Evolutionary conservation across 768 basidiomycete genomes (phyloP), one percentile per base, ranked within the genome.

Genomic region (Leccinellum albellum): DNA sequence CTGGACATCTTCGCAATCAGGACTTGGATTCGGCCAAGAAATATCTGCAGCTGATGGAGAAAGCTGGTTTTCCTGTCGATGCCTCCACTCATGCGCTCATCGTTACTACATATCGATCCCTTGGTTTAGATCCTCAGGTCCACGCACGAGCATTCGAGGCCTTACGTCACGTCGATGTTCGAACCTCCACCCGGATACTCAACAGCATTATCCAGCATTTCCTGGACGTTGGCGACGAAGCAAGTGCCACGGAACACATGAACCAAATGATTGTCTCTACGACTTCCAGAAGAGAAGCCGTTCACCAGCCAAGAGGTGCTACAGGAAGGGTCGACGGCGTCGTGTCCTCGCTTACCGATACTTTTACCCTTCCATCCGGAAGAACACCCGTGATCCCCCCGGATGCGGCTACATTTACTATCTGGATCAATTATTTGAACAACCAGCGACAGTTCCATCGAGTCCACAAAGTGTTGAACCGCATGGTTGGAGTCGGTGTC

Each of bases 161-260:
- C 26, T 65, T 91, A 42, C 71, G 64, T 35, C 64, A 71, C 23
- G 67, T 85, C 57, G 73, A 75, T 58, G 63, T 61, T 14, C 69
- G 60, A 3, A 70, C 73, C 1, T 78, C 81, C 40, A 81, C 83
- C n/a, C 68, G 71, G 28, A 77, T 84, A n/a, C 66, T 91, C 67
- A 92, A 92, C 76, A 79, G 78, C 57, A 73, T 91, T n/a, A 76
- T 90, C 45, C 82, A 82, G 59, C 76, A 85, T 40, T 76, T 80
- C 46, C 66, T 92, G 40, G 85, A 86, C 64, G 67, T 73, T 29
- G 70, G 75, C 63, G 83, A 91, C 71, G 56, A 82, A 51, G 44
- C 67, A 37, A 76, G 75, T 23, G 79, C 81, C 5, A 60, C 78
- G 21, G 75, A 73, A 52, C 68, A 86, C 24, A 69, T 89, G 24